phyloP scores from a whole-genome alignment of 2,329 filamentous ascomycete species.

The Fusarium kyushuense region DNA sequence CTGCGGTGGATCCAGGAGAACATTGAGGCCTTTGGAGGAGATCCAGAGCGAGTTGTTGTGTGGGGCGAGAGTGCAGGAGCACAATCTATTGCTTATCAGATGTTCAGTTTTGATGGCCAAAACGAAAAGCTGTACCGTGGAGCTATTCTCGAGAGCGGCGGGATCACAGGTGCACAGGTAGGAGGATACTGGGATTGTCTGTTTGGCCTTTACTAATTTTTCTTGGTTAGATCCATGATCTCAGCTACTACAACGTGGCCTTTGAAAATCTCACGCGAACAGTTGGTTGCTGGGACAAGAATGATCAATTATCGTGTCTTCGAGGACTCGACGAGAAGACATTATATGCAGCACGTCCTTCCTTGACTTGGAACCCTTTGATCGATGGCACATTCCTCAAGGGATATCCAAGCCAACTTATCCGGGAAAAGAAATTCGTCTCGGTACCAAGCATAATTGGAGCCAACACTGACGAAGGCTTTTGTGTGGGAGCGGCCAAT shows the following conservation, averaged over 20 bases:
- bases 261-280: conserved; percentile 46
- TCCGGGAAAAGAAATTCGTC: conserved; percentile 56
- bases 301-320: conserved; percentile 55
- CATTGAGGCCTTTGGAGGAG: conserved; percentile 63
- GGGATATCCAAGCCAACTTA: conserved; percentile 61
- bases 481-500: conserved; percentile 55
- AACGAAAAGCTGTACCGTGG: conserved; percentile 67
- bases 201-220: not conserved
- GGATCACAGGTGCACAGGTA: conserved; percentile 44
- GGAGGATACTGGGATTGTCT: not conserved
- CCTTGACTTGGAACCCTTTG: conserved; percentile 57
- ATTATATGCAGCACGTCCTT: conserved; percentile 53
- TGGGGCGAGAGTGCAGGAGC: conserved; percentile 62
- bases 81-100: conserved; percentile 59
- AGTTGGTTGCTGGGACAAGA: conserved; percentile 50
- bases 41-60: conserved; percentile 60
- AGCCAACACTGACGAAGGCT: conserved; percentile 63
- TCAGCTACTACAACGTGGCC: conserved; percentile 46
- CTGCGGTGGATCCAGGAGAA: conserved; percentile 66
- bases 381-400: conserved; percentile 62
- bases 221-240: conserved; percentile 37
- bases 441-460: conserved; percentile 61
- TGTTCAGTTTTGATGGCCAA: conserved; percentile 67
- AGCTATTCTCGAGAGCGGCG: conserved; percentile 66
- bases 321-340: conserved; percentile 49